Evolutionary conservation across 2,329 filamentous ascomycete genomes (phyloP).

Genomic region (Microcyclospora pomicola): DNA sequence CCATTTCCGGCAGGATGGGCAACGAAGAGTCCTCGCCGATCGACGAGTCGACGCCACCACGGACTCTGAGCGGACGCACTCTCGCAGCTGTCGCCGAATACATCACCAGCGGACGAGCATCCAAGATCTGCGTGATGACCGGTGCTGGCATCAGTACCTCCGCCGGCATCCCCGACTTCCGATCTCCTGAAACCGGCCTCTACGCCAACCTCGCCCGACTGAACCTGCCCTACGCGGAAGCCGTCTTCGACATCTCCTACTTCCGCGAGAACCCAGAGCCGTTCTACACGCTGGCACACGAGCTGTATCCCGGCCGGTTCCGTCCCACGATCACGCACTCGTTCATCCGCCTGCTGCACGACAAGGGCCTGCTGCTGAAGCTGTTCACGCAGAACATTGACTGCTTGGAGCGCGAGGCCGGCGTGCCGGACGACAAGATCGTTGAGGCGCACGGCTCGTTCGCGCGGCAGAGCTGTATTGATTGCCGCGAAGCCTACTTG

Average conservation of each 20-base stretch:
- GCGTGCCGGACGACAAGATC: constrained; percentile 66
- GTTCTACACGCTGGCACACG: constrained; percentile 84
- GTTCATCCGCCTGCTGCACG: constrained; percentile 70
- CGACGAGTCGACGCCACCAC: constrained; percentile 49
- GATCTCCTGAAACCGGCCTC: constrained; percentile 81
- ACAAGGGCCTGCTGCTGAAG: constrained; percentile 66
- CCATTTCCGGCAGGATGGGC: constrained; percentile 52
- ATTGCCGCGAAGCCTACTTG: constrained; percentile 62
- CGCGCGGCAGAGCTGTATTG: constrained; percentile 78
- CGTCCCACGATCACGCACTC: constrained; percentile 79
- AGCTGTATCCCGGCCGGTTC: constrained; percentile 83
- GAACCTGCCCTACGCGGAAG: constrained; percentile 77
- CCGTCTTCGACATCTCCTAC: constrained; percentile 85
- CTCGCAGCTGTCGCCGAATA: constrained; percentile 65
- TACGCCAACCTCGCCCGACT: constrained; percentile 84
- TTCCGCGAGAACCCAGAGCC: constrained; percentile 73
- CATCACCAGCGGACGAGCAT: constrained; percentile 55
- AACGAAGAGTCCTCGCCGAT: constrained; percentile 62
- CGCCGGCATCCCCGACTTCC: constrained; percentile 76
- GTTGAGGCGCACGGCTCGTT: constrained; percentile 95
- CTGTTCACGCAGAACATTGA: constrained; percentile 98
- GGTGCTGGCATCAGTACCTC: constrained; percentile 77
- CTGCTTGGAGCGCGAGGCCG: constrained; percentile 77
- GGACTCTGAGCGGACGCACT: constrained; percentile 53
- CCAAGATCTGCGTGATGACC: constrained; percentile 72